Base-by-base conservation (phyloP, 495 filamentous ascomycete species). In the Lophium mytilinum region DNA sequence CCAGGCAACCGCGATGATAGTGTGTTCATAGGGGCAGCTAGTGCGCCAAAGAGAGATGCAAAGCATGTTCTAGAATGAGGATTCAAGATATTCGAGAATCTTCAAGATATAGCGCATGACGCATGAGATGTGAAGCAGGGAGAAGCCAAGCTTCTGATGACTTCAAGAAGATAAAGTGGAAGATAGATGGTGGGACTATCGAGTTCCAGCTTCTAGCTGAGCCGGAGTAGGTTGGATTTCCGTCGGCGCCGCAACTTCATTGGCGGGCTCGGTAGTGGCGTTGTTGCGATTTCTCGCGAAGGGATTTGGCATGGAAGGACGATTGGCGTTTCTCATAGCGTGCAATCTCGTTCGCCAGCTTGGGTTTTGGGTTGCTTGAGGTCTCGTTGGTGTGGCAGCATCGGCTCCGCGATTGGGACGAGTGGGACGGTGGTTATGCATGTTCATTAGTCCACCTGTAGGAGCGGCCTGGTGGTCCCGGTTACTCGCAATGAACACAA, bases 141-240 rank as follows among this genome's bases (percentile, higher is more conserved):
- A 30, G 6, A 30, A 30, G 2, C 6, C 24, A 30, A 30, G 24
- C 24, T 30, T 30, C 24, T 30, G 24, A 30, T 6, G 6, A 30
- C 24, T 30, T 30, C 24, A 30, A 30, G 24, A 30, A 30, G 24
- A 30, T 30, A 30, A 3, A 6, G 24, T 30, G 6, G 24, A 30
- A 30, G 24, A 30, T 2, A 30, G 24, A 30, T 6, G 24, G 24
- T 30, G 24, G 17, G 19, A 54, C 52, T 65, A 65, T 45, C 58
- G 57, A 30, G 60, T 55, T 24, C 62, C 62, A 17, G 62, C 62
- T 50, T 65, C 62, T 49, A 65, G 62, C 55, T 65, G 62, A 43
- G 39, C 55, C n/a, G 62, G 62, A n/a, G 62, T 65, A 18, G 58
- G 35, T 21, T 57, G 41, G 10, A 53, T n/a, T 30, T 30, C 24